These are phyloP conservation scores for Rhazya stricta DNA, from an alignment of 257 asterid genomes.

Conservation along the genomic window DNA sequence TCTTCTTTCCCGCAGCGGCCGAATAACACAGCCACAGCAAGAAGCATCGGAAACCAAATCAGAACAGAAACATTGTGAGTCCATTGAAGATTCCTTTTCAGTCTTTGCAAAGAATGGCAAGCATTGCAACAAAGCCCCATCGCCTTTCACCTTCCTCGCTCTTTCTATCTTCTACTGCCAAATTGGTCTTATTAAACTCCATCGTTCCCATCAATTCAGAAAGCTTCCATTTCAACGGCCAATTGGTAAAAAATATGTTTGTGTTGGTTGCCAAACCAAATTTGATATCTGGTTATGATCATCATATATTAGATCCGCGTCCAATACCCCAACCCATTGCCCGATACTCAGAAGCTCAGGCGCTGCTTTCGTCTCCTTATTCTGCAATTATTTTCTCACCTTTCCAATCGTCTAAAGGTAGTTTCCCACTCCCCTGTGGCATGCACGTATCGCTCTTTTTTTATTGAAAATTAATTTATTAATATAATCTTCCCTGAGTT, in stretches of 20 bases:
- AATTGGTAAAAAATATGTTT: conserved; percentile 36
- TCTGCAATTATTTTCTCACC: conserved; percentile 83
- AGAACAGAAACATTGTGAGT: background rate
- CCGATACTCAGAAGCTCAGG: conserved; percentile 14
- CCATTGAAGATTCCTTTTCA: background rate
- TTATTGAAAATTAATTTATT: background rate
- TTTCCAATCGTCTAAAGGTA: conserved; percentile 88
- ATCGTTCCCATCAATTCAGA: conserved; percentile 20
- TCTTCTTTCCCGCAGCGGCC: conserved; percentile 9
- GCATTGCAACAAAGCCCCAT: conserved; percentile 13
- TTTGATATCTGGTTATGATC: conserved; percentile 49
- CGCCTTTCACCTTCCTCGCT: conserved; percentile 6
- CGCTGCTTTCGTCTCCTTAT: conserved; percentile 44
- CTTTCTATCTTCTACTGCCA: background rate
- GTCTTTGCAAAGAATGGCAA: conserved; percentile 5
- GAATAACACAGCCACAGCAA: background rate
- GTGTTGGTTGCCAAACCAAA: conserved; percentile 48
- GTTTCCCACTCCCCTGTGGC: background rate
- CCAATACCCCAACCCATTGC: conserved; percentile 25
- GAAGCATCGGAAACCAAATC: background rate
- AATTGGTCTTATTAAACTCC: background rate
- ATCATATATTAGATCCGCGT: conserved; percentile 33
- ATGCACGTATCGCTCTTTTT: background rate
- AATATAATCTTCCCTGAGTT: background rate
- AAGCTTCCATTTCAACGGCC: conserved; percentile 37